phyloP scores from a whole-genome alignment of 1,284 basidiomycete genomes.

The Ustilago hordei region DNA sequence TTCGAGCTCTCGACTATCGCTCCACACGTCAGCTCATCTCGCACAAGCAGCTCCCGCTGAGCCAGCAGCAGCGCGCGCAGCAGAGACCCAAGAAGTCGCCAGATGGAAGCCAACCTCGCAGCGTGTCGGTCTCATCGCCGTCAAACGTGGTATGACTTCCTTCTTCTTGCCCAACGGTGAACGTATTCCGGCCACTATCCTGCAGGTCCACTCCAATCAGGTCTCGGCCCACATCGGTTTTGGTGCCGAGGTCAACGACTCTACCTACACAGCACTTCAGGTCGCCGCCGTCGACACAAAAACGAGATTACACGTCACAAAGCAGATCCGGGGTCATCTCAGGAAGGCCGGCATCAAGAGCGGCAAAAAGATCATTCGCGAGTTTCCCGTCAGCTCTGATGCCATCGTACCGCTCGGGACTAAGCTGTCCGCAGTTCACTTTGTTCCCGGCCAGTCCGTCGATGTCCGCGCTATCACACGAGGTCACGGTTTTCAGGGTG shows the following conservation, averaged over 20 bases:
- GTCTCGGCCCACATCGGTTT: slow-evolving; percentile 56
- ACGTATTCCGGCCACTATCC: slow-evolving; percentile 88
- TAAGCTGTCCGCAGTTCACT: slow-evolving; percentile 88
- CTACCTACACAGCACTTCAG: slow-evolving; percentile 66
- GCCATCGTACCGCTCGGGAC: slow-evolving; percentile 92
- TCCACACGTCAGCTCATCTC: slow-evolving; percentile 32
- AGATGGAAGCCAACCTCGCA: slow-evolving; percentile 86
- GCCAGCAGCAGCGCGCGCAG: slow-evolving; percentile 4
- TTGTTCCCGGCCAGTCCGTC: slow-evolving; percentile 96
- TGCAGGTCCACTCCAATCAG: slow-evolving; percentile 78
- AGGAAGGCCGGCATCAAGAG: slow-evolving; percentile 79
- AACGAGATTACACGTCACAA: slow-evolving; percentile 76
- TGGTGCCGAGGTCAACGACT: slow-evolving; percentile 18
- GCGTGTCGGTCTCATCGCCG: slow-evolving; percentile 87
- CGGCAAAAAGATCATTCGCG: slow-evolving; percentile 86
- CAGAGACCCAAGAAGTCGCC: slow-evolving; percentile 12
- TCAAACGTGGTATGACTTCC: slow-evolving; percentile 94
- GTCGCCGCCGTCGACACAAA: slow-evolving; percentile 73
- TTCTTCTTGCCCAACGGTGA: slow-evolving; percentile 92
- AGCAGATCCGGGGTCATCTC: slow-evolving; percentile 91
- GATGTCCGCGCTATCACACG: slow-evolving; percentile 93
- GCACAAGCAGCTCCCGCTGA: slow-evolving; percentile 31
- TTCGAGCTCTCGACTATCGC: slow-evolving; percentile 7
- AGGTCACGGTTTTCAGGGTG: slow-evolving; percentile 96
- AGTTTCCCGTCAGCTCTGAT: slow-evolving; percentile 89